Evolutionary conservation across 225 moss, liverwort and hornwort species (phyloP).

Genomic region (Climacium dendroides): DNA sequence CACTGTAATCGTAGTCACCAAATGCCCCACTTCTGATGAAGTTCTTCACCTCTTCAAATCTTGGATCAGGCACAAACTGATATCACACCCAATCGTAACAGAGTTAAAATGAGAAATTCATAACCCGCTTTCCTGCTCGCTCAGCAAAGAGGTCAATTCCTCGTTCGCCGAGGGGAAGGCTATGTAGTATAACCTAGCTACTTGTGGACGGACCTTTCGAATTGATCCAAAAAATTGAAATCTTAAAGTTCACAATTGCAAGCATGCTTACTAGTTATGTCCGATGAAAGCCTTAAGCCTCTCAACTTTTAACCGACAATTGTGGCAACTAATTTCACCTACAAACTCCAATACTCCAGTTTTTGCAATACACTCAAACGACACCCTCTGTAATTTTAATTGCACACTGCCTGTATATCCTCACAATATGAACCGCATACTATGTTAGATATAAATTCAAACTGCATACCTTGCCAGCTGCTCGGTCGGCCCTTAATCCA

Average conservation of each 20-base stretch:
- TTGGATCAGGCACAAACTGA: conserved; percentile 65
- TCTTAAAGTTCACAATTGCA: not conserved
- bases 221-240: not conserved
- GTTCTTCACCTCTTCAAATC: conserved; percentile 71
- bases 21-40: conserved; percentile 79
- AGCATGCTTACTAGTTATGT: not conserved
- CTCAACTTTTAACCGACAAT: too few relatives aligned
- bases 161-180: not conserved
- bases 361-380: not conserved
- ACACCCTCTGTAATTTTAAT: not conserved
- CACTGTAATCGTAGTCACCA: conserved; percentile 61
- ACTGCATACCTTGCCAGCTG: conserved; percentile 60
- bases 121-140: not conserved
- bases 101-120: not conserved
- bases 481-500: conserved; percentile 60
- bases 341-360: not conserved
- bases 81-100: not conserved
- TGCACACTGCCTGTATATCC: not conserved
- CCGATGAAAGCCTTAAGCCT: not conserved
- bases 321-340: not conserved
- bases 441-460: not conserved
- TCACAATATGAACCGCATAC: not conserved
- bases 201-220: not conserved
- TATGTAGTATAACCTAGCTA: not conserved
- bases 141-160: not conserved